phyloP scores from a whole-genome alignment of 139 green algal species.

The Coccomyxa sp. region DNA sequence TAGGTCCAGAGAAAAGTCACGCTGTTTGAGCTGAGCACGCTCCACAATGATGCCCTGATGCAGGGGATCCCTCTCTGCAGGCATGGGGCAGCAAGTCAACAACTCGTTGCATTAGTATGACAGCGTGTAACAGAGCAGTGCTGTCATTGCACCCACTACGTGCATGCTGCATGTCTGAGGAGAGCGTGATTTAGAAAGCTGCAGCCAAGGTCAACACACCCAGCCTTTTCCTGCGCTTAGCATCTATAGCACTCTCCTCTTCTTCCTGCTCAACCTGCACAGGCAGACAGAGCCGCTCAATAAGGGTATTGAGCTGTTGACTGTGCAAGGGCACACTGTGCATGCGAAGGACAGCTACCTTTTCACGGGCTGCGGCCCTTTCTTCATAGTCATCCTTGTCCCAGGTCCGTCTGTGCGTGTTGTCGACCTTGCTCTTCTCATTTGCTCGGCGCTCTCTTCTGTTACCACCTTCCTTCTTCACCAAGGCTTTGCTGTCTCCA shows the following conservation, averaged over 20 bases:
- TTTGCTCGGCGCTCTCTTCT: not conserved
- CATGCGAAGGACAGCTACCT: conserved; percentile 23
- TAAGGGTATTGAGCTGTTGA: not conserved
- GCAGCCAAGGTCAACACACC: too few relatives aligned
- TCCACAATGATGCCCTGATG: conserved; percentile 85
- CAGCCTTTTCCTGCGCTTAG: conserved; percentile 65
- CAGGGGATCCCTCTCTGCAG: conserved; percentile 74
- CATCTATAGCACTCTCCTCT: conserved; percentile 56
- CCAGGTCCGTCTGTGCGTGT: conserved; percentile 67
- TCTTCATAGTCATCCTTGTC: conserved; percentile 74
- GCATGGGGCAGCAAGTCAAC: not conserved
- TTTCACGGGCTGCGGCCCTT: conserved; percentile 61
- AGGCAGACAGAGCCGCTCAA: not conserved
- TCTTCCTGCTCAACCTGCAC: conserved; percentile 34
- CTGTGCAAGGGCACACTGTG: not conserved
- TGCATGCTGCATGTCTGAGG: too few relatives aligned
- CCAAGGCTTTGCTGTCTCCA: not conserved
- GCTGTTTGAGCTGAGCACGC: conserved; percentile 63
- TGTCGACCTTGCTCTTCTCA: conserved; percentile 37
- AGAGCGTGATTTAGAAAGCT: not conserved
- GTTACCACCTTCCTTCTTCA: not conserved
- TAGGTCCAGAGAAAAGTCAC: conserved; percentile 78
- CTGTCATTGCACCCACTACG: not conserved
- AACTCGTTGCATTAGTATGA: too few relatives aligned
- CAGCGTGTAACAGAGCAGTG: not conserved